A percentile compares a stretch with the other conserved stretches of the same genome.
Conservation (phyloP, 2,329 filamentous ascomycete species). For the Sarocladium strictum region DNA sequence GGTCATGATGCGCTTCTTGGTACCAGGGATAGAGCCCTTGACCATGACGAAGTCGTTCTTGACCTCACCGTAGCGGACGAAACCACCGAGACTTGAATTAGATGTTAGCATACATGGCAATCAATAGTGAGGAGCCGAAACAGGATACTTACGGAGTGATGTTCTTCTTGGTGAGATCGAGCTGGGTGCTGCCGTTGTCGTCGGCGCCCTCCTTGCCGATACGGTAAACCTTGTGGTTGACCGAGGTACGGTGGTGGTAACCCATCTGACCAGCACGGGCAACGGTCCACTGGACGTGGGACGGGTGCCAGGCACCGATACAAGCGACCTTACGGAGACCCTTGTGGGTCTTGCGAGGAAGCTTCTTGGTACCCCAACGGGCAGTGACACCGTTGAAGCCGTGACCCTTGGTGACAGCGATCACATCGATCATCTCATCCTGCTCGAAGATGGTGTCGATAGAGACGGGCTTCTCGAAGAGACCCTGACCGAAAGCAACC, state of each 20-base stretch:
- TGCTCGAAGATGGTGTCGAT: slow-evolving; percentile 95
- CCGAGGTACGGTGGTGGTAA: slow-evolving; percentile 99
- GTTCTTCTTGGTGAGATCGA: slow-evolving; percentile 97
- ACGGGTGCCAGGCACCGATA: slow-evolving; percentile 99
- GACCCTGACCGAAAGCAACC: slow-evolving; percentile 88
- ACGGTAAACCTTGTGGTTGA: slow-evolving; percentile 99
- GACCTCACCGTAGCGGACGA: slow-evolving; percentile 98
- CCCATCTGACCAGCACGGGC: slow-evolving; percentile 99
- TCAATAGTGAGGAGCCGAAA: not conserved
- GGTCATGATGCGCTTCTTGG: slow-evolving; percentile 99
- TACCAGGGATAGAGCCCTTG: slow-evolving; percentile 96
- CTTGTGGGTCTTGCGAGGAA: slow-evolving; percentile 99
- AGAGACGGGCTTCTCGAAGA: slow-evolving; percentile 98
- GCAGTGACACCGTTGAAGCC: slow-evolving; percentile 95
- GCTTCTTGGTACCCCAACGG: slow-evolving; percentile 99
- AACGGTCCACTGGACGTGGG: slow-evolving; percentile 99
- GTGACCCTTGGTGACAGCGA: slow-evolving; percentile 99
- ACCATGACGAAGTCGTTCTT: slow-evolving; percentile 99
- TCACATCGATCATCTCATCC: slow-evolving; percentile 99
- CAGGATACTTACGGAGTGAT: slow-evolving; percentile 90
- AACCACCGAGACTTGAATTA: slow-evolving; percentile 77
- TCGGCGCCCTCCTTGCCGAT: slow-evolving; percentile 90
- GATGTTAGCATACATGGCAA: slow-evolving; percentile 25
- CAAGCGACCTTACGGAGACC: slow-evolving; percentile 99
- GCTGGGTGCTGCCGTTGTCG: slow-evolving; percentile 88